These are phyloP conservation scores for Blastobotrys apis DNA, from an alignment of 1,139 yeast genomes.

Conservation along the genomic window DNA sequence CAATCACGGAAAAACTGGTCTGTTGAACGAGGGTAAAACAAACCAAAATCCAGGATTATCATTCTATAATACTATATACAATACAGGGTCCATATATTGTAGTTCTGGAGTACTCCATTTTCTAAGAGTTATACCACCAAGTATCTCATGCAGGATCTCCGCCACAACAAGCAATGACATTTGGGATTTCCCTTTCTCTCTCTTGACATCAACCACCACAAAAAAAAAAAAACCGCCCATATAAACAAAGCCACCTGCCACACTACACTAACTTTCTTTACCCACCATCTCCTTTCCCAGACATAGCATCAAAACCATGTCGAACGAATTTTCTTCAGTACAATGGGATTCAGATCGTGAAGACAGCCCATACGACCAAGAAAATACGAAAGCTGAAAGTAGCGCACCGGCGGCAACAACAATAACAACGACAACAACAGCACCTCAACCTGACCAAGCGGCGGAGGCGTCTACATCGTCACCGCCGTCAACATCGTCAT, in stretches of 20 bases:
- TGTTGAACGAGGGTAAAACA: too few relatives aligned
- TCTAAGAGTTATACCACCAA: too few relatives aligned
- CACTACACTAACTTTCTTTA: too few relatives aligned
- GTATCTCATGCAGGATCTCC: too few relatives aligned
- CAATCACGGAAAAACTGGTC: too few relatives aligned
- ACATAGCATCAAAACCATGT: not conserved
- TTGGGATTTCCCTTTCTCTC: not conserved
- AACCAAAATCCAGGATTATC: too few relatives aligned
- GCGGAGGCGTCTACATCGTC: not conserved
- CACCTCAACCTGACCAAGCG: not conserved
- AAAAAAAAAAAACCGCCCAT: not conserved
- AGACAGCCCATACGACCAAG: not conserved
- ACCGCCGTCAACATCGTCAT: not conserved
- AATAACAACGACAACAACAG: not conserved
- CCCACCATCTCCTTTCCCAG: too few relatives aligned
- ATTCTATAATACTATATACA: too few relatives aligned
- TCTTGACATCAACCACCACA: not conserved
- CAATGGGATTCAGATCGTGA: constrained; percentile 12
- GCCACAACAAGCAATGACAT: too few relatives aligned
- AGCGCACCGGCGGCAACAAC: not conserved
- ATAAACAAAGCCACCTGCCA: too few relatives aligned
- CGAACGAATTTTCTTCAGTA: constrained; percentile 14
- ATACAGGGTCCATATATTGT: too few relatives aligned
- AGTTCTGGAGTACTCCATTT: too few relatives aligned
- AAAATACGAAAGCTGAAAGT: not conserved